Percentiles rank a stretch among this genome's conserved stretches.
These are phyloP conservation scores for Fusarium sp. DNA, from an alignment of 2,329 filamentous ascomycete genomes.

Conservation along the genomic window DNA sequence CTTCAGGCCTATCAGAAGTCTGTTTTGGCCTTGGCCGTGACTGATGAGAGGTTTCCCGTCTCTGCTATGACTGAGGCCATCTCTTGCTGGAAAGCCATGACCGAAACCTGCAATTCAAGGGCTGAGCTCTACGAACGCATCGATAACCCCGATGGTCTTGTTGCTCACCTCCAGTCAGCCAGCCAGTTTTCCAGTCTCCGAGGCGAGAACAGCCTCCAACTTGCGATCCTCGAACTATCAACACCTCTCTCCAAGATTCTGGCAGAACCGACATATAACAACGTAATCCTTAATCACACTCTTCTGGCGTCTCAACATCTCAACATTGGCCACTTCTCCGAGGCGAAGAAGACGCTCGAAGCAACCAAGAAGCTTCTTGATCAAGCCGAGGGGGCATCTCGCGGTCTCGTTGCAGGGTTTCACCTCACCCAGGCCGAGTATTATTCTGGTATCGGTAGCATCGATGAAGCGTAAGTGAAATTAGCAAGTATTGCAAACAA, in stretches of 20 bases:
- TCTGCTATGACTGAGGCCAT: constrained; percentile 54
- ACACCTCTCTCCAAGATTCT: constrained; percentile 55
- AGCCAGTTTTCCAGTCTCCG: constrained; percentile 65
- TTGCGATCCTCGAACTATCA: constrained; percentile 61
- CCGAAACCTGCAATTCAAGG: constrained; percentile 53
- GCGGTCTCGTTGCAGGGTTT: constrained; percentile 63
- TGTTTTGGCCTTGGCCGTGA: constrained; percentile 57
- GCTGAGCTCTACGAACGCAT: constrained; percentile 58
- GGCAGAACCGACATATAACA: constrained; percentile 50
- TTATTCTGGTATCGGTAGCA: constrained; percentile 73
- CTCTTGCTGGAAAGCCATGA: constrained; percentile 58
- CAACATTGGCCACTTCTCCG: constrained; percentile 63
- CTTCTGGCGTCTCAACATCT: constrained; percentile 66
- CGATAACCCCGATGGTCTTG: constrained; percentile 62
- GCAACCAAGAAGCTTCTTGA: constrained; percentile 65
- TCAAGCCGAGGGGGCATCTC: constrained; percentile 52
- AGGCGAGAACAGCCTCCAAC: constrained; percentile 61
- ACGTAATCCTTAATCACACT: constrained; percentile 60
- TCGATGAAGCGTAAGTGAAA: constrained; percentile 67
- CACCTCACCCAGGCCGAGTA: constrained; percentile 83
- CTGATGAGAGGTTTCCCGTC: constrained; percentile 47
- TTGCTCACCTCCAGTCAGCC: constrained; percentile 63
- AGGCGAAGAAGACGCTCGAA: constrained; percentile 66
- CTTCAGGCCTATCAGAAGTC: constrained; percentile 61
- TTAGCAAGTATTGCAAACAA: background rate